Conservation (phyloP, 208 protist species). For the Crithidia brevicula region DNA sequence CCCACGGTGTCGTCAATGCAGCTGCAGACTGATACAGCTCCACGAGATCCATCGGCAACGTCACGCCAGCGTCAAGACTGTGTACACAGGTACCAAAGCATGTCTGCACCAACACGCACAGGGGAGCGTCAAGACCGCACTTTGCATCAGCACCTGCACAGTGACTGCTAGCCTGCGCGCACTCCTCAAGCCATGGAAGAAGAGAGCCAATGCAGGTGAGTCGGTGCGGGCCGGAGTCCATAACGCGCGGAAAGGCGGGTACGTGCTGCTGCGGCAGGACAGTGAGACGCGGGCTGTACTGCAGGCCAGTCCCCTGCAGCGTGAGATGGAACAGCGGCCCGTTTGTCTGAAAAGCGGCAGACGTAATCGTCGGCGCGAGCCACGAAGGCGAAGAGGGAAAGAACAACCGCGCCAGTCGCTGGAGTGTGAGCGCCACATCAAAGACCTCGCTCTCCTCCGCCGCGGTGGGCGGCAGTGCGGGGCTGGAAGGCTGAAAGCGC, state of each 20-base stretch:
- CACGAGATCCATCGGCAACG: constrained; percentile 12
- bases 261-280: constrained; percentile 10
- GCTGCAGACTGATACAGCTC: constrained; percentile 10
- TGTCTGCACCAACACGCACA: constrained; percentile 26
- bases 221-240: constrained; percentile 6
- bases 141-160: no score
- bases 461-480: constrained; percentile 5
- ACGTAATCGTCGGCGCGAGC: constrained; percentile 36
- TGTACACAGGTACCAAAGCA: constrained; percentile 14
- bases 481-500: constrained; percentile 7
- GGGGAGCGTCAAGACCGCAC: neutral
- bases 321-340: constrained; percentile 21
- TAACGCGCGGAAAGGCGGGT: constrained; percentile 8
- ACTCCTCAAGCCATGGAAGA: constrained; percentile 21
- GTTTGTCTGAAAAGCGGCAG: constrained; percentile 16
- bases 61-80: neutral
- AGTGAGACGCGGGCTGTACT: constrained; percentile 47
- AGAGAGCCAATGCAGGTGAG: constrained; percentile 19
- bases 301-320: constrained; percentile 47
- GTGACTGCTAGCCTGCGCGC: neutral
- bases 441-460: constrained; percentile 23
- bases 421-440: constrained; percentile 17
- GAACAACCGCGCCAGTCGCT: constrained; percentile 7
- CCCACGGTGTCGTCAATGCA: constrained; percentile 6
- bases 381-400: constrained; percentile 19